A percentile compares a stretch with the other conserved stretches of the same genome.
Conservation (phyloP, 1,139 yeast genomes). For the Geotrichum candidum region DNA sequence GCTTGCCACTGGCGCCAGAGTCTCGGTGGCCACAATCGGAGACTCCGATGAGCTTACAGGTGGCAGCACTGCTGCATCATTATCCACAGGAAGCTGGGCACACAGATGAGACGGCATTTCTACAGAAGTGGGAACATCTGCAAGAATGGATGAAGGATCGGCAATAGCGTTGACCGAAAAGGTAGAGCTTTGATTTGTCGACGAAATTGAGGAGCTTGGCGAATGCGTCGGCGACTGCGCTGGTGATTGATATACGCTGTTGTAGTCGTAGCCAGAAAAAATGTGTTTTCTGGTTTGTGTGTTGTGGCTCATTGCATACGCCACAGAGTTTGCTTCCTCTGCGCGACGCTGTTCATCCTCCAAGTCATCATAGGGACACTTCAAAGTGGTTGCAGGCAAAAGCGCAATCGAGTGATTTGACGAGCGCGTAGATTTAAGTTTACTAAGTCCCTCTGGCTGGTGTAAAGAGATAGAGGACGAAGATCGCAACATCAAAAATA, state of each 20-base stretch:
- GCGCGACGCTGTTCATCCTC: slow-evolving; percentile 52
- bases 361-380: slow-evolving; percentile 67
- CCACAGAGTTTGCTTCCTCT: slow-evolving; percentile 29
- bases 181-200: neutral
- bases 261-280: slow-evolving; percentile 73
- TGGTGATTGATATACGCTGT: slow-evolving; percentile 55
- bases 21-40: neutral
- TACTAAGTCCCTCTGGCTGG: slow-evolving; percentile 19
- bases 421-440: neutral
- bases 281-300: slow-evolving; percentile 71
- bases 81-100: slow-evolving; percentile 9
- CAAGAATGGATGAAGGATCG: slow-evolving; percentile 4
- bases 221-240: slow-evolving; percentile 16
- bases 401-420: slow-evolving; percentile 51
- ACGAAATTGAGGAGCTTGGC: slow-evolving; percentile 6
- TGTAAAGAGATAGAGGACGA: slow-evolving; percentile 34
- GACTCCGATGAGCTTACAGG: slow-evolving; percentile 5
- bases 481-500: slow-evolving; percentile 50
- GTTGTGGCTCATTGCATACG: slow-evolving; percentile 62
- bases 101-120: slow-evolving; percentile 17
- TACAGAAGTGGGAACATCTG: slow-evolving; percentile 1
- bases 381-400: slow-evolving; percentile 75
- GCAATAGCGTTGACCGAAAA: neutral
- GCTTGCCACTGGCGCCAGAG: neutral
- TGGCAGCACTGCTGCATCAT: slow-evolving; percentile 10